Percentiles rank a stretch among this genome's conserved stretches.
Conservation (phyloP, 495 filamentous ascomycete species). For the Trichoderma virens region DNA sequence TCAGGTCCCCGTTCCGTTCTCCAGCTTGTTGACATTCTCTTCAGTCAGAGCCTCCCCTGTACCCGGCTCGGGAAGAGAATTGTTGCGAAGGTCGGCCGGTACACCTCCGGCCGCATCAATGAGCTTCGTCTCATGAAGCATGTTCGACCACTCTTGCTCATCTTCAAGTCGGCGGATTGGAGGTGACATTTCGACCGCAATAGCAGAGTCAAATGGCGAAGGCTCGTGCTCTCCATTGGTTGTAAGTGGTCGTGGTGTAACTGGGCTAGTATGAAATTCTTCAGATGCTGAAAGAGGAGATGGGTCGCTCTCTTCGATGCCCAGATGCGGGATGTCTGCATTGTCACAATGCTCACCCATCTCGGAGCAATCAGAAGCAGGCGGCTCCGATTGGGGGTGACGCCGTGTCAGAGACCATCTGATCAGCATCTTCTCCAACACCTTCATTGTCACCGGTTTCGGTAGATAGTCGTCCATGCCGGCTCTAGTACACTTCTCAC, state of each 20-base stretch:
- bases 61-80: slow-evolving; percentile 13
- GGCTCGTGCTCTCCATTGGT: slow-evolving; percentile 15
- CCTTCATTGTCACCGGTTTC: slow-evolving; percentile 64
- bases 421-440: slow-evolving; percentile 64
- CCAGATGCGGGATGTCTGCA: slow-evolving; percentile 22
- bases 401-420: slow-evolving; percentile 38
- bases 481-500: slow-evolving; percentile 64
- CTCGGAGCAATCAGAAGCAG: slow-evolving; percentile 22
- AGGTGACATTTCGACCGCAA: slow-evolving; percentile 16
- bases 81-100: slow-evolving; percentile 11
- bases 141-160: slow-evolving; percentile 24
- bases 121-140: slow-evolving; percentile 29
- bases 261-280: slow-evolving; percentile 15
- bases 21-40: slow-evolving; percentile 28
- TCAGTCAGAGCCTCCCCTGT: slow-evolving; percentile 27
- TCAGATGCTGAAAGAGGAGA: slow-evolving; percentile 12
- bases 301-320: slow-evolving; percentile 14
- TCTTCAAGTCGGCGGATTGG: slow-evolving; percentile 18
- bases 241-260: slow-evolving; percentile 22
- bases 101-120: slow-evolving; percentile 24
- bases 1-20: slow-evolving; percentile 6
- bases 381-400: background rate
- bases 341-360: slow-evolving; percentile 22
- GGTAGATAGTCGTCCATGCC: slow-evolving; percentile 84
- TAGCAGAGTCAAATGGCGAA: slow-evolving; percentile 5